Conservation (phyloP, 2,329 filamentous ascomycete genomes). For the Dendrostoma leiphaemia region DNA sequence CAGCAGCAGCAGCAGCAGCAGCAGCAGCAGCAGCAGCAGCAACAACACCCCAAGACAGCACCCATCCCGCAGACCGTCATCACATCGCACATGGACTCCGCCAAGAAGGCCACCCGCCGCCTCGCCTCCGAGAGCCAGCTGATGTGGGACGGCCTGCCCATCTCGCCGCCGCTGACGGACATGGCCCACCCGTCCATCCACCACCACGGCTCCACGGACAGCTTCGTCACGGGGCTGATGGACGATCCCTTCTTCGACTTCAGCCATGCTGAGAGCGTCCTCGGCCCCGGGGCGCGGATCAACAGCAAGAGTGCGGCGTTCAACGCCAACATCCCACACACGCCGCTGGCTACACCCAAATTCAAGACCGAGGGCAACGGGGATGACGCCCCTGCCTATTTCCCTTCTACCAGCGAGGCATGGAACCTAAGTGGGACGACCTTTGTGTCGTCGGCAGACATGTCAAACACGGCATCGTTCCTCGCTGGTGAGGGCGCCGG, state of each 20-base stretch:
- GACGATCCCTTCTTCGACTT: constrained; percentile 30
- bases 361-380: constrained; percentile 23
- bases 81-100: constrained; percentile 17
- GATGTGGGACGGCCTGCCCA: constrained; percentile 14
- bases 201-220: constrained; percentile 6
- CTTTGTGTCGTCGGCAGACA: constrained; percentile 8
- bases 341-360: constrained; percentile 38
- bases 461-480: constrained; percentile 2
- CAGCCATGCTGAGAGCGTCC: background rate
- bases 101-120: constrained; percentile 8
- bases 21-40: no score
- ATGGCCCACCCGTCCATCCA: background rate
- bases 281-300: constrained; percentile 12
- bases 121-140: constrained; percentile 4
- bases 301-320: constrained; percentile 4
- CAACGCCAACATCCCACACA: constrained; percentile 27
- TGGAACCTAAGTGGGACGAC: constrained; percentile 6
- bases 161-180: constrained; percentile 18
- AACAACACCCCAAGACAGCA: constrained; percentile 7
- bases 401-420: constrained; percentile 23
- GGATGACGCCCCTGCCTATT: constrained; percentile 20
- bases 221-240: constrained; percentile 24
- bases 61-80: constrained; percentile 15
- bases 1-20: no score
- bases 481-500: constrained; percentile 30